Evolutionary conservation across 2,329 filamentous ascomycete species (phyloP).

Genomic region (Claviceps maximensis): DNA sequence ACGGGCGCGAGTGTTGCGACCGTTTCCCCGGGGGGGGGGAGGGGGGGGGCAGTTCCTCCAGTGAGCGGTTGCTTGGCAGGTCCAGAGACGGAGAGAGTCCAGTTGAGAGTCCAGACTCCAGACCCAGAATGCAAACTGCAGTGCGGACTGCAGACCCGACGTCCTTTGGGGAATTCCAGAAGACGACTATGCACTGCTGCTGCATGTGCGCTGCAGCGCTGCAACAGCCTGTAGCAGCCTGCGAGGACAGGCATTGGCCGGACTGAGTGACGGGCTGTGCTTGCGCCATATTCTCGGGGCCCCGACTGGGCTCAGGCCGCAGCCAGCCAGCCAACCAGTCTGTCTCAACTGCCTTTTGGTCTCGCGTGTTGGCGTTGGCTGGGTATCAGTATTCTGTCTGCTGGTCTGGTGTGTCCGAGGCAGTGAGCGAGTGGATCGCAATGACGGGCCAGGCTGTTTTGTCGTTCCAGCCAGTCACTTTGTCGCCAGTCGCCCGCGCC

Average conservation of each 20-base stretch:
- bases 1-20: constrained; percentile 1
- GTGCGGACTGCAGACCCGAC: too few relatives aligned
- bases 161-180: constrained; percentile 1
- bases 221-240: background rate
- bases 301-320: background rate
- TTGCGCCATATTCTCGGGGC: too few relatives aligned
- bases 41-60: background rate
- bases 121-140: too few relatives aligned
- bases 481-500: background rate
- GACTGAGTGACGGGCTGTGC: background rate
- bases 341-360: too few relatives aligned
- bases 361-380: too few relatives aligned
- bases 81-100: too few relatives aligned
- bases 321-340: background rate
- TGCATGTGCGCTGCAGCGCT: constrained; percentile 1
- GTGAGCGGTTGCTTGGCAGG: too few relatives aligned
- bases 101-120: background rate
- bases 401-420: too few relatives aligned
- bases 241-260: background rate
- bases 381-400: too few relatives aligned
- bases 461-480: too few relatives aligned
- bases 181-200: constrained; percentile 1
- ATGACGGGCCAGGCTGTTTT: background rate
- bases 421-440: background rate
- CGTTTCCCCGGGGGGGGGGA: constrained; percentile 1